Base-by-base conservation (phyloP, 257 asterid genomes). In the Gentiana dahurica region DNA sequence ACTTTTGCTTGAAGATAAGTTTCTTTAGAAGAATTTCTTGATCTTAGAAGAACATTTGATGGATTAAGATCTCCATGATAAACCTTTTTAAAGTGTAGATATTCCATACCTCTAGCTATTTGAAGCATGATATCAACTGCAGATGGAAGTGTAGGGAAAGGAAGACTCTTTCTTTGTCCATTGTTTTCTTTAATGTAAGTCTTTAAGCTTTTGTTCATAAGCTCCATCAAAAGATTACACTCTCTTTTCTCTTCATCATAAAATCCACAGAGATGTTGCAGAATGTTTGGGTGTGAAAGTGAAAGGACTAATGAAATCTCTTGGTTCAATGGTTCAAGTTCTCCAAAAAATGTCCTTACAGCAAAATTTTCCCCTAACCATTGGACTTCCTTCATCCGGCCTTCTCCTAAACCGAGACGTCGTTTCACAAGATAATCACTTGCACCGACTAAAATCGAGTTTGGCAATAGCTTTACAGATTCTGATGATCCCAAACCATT, bases 41-140 rank as follows among this genome's bases (percentile, higher is more conserved):
- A 45, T 61, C 66, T 89, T 39, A 89, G 86, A 54, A 89, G 92
- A 57, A 89, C 60, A 3, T 69, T 80, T 3, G 88, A 83, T 0
- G 97, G 97, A 57, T 83, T 83, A 67, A 89, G 12, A 51, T 83
- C 87, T 1, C 97, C 95, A 39, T 79, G 95, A 68, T 68, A 76
- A 49, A 89, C 72, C 54, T 77, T 80, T 50, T 48, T 81, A 0
- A 93, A 80, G 80, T 89, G 97, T 24, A 89, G 38, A 72, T 86
- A 89, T 15, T 89, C 97, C 95, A 89, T 75, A 4, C 95, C 97
- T 68, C 95, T 64, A 0, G 95, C 95, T 34, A 89, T 81, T 71
- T 86, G 97, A 63, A 89, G 73, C 94, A 89, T 83, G 41, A 89
- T 72, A 52, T 89, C 95, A 33, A 89, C 89, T 0, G 89, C 94